Evolutionary conservation across 495 filamentous ascomycete species (phyloP).

Genomic region (Daldinia decipiens): DNA sequence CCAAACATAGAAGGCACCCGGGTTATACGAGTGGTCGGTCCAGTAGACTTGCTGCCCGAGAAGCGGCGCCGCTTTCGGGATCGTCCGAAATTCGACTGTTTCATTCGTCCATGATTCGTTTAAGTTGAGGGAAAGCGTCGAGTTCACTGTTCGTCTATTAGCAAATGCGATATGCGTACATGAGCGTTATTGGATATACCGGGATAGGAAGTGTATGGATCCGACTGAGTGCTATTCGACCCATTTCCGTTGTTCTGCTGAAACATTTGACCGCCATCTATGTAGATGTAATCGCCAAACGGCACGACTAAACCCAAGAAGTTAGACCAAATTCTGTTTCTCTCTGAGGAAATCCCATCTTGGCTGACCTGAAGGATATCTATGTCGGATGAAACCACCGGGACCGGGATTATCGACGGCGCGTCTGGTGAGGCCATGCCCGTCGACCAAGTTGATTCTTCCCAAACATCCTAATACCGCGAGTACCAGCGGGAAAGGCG

Average conservation of each 20-base stretch:
- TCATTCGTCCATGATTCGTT: slow-evolving; percentile 50
- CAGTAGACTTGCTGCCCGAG: slow-evolving; percentile 46
- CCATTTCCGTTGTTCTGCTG: slow-evolving; percentile 34
- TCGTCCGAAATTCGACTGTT: slow-evolving; percentile 42
- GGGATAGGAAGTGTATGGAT: slow-evolving; percentile 30
- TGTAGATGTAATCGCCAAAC: slow-evolving; percentile 45
- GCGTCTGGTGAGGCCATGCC: slow-evolving; percentile 34
- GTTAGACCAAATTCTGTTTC: slow-evolving; percentile 18
- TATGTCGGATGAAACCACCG: slow-evolving; percentile 44
- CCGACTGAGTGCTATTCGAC: slow-evolving; percentile 31
- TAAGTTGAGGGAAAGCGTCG: slow-evolving; percentile 53
- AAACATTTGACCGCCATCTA: slow-evolving; percentile 49
- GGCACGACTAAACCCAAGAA: slow-evolving; percentile 32
- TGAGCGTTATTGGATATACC: slow-evolving; percentile 13
- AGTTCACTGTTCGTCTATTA: slow-evolving; percentile 42
- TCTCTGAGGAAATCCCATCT: not conserved
- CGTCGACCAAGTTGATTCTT: slow-evolving; percentile 25
- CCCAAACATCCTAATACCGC: slow-evolving; percentile 45
- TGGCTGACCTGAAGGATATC: slow-evolving; percentile 40
- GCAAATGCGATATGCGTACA: not conserved
- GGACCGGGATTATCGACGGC: slow-evolving; percentile 35
- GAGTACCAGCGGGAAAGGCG: slow-evolving; percentile 44
- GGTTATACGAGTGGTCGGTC: slow-evolving; percentile 39
- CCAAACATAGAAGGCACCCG: slow-evolving; percentile 50
- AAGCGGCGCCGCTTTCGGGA: slow-evolving; percentile 40